phyloP scores from a whole-genome alignment of 2,329 filamentous ascomycete species.

The Fusarium sarcochroum region DNA sequence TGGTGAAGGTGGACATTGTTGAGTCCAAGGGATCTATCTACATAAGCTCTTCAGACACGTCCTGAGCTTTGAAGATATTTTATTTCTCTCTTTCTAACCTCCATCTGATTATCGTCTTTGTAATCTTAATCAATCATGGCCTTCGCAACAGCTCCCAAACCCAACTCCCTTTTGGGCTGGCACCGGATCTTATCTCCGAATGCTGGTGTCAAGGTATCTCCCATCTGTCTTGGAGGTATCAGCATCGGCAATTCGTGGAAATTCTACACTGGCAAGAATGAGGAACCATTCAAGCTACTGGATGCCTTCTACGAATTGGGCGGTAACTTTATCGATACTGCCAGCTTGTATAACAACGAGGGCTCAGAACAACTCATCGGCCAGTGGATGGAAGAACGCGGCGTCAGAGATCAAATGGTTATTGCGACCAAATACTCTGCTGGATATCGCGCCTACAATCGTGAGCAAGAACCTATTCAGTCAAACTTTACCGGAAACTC shows the following conservation, averaged over 20 bases:
- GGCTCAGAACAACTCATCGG: constrained; percentile 67
- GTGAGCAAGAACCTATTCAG: constrained; percentile 22
- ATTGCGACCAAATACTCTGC: constrained; percentile 64
- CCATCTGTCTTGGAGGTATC: constrained; percentile 46
- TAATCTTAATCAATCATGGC: too few species aligned
- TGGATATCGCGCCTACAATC: constrained; percentile 50
- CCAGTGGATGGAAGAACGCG: constrained; percentile 62
- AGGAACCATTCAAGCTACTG: constrained; percentile 67
- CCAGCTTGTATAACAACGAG: constrained; percentile 64
- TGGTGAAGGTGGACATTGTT: too few species aligned
- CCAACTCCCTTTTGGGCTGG: constrained; percentile 36
- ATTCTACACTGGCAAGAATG: constrained; percentile 55
- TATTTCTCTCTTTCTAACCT: too few species aligned
- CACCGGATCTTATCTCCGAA: constrained; percentile 44
- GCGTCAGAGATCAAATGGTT: constrained; percentile 63
- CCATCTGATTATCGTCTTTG: too few species aligned
- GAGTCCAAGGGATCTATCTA: too few species aligned
- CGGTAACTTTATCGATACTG: constrained; percentile 74
- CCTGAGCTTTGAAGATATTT: too few species aligned
- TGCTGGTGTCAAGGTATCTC: constrained; percentile 45
- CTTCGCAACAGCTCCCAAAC: constrained; percentile 18
- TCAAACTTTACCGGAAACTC: constrained; percentile 58
- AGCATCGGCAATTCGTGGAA: constrained; percentile 44
- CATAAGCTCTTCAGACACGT: too few species aligned
- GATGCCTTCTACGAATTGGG: constrained; percentile 67